Evolutionary conservation across 176 grass and related monocot species (phyloP), one percentile per base, ranked within the genome.

Genomic region (Avena eriantha): DNA sequence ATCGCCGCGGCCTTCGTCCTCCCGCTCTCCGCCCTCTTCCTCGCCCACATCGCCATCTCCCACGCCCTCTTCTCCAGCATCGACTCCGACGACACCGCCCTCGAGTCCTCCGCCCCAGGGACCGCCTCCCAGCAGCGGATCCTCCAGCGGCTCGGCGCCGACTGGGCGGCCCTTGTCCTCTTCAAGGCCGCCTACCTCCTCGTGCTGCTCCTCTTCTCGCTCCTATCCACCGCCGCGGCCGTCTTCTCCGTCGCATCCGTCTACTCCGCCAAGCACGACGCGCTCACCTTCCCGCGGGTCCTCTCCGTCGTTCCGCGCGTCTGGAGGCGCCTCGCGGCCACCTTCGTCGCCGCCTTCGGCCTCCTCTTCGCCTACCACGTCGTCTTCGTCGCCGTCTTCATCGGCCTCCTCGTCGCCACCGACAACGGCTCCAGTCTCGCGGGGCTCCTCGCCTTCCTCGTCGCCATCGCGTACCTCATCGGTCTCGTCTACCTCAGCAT

Each of bases 201-300:
- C 41, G 92, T 90, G 5, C 94, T 98, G 11, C 96, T 98, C 79
- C 84, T 94, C 69, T 16, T 98, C 75, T 93, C 97, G 11, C 90
- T 94, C 71, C 97, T 98, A 75, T 91, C 94, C 87, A 96, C 94
- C 61, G 89, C 94, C 48, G 92, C 92, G 31, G 89, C 90, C 21
- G 94, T 98, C 91, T 98, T 92, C 87, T 90, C 94, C 69, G 94
- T 98, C 77, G 97, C 94, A 2, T 96, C 94, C 86, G 67, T 96
- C 83, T 98, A 98, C 91, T 91, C 97, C 70, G 87, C 88, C 61
- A 95, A 95, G 81, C 74, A 10, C 84, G 90, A 93, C 76, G 93
- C 88, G 3, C 94, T 98, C 80, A 33, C 93, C 85, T 96, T 98
- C 93, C 88, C 94, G 4, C 33, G 87, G 3, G 97, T 98, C 4